phyloP scores from a whole-genome alignment of 2,329 filamentous ascomycete species.

The Calonectria honghensis region DNA sequence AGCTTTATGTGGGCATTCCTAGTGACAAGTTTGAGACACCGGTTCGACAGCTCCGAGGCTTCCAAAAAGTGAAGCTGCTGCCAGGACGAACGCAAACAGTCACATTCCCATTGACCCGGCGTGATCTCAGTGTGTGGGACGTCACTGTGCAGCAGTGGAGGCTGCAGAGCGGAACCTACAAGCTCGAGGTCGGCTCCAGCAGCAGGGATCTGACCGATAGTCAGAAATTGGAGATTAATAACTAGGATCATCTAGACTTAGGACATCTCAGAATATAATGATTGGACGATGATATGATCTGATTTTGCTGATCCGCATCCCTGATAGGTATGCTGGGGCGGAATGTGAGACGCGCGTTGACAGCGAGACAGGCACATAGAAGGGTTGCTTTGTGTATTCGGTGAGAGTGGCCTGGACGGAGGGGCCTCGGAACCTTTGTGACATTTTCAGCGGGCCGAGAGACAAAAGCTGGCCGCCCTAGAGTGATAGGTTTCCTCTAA shows the following conservation, averaged over 20 bases:
- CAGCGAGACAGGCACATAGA: not conserved
- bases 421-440: not conserved
- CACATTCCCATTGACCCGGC: slow-evolving; percentile 65
- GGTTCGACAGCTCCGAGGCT: slow-evolving; percentile 62
- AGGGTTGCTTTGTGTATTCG: not conserved
- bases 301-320: not conserved
- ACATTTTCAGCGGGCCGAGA: not conserved
- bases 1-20: slow-evolving; percentile 15
- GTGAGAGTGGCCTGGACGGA: not conserved
- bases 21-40: slow-evolving; percentile 8
- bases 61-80: slow-evolving; percentile 67
- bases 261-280: not conserved
- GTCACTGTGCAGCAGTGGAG: slow-evolving; percentile 61
- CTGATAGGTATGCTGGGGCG: not conserved
- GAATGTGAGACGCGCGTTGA: not conserved
- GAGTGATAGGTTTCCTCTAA: not conserved
- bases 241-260: not conserved
- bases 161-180: slow-evolving; percentile 16
- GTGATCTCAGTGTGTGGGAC: slow-evolving; percentile 69
- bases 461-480: not conserved
- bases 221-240: slow-evolving; percentile 7
- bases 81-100: slow-evolving; percentile 62
- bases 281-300: not conserved
- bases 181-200: slow-evolving; percentile 13
- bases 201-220: not conserved